A percentile compares a stretch with the other conserved stretches of the same genome.
These are phyloP conservation scores for Colletotrichum orchidophilum DNA, from an alignment of 2,329 filamentous ascomycete genomes.

Conservation along the genomic window DNA sequence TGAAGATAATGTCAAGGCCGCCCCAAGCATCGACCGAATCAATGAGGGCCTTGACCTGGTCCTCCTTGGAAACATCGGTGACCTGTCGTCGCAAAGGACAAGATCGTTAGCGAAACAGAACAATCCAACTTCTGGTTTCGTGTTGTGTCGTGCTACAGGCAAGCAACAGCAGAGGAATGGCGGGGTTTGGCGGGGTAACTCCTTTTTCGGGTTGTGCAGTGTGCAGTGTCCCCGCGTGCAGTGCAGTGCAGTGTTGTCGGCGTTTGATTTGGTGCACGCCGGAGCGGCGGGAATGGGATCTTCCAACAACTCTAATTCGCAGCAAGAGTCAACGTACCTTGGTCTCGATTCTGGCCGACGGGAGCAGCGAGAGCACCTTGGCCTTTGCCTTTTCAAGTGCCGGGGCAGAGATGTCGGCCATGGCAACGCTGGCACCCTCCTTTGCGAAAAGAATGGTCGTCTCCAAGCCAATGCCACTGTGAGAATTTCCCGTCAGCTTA, in stretches of 20 bases:
- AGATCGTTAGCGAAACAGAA: not conserved
- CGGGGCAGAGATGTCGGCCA: slow-evolving; percentile 84
- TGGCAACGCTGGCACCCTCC: slow-evolving; percentile 85
- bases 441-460: slow-evolving; percentile 89
- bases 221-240: not conserved
- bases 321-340: slow-evolving; percentile 47
- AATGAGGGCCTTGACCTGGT: slow-evolving; percentile 78
- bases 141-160: not conserved
- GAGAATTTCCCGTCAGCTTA: slow-evolving; percentile 18
- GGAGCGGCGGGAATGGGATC: slow-evolving; percentile 18
- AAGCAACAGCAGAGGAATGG: not conserved
- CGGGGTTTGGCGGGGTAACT: slow-evolving; percentile 30
- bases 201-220: not conserved
- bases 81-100: slow-evolving; percentile 24
- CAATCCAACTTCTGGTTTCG: not conserved
- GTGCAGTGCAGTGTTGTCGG: slow-evolving; percentile 37
- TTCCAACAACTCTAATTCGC: slow-evolving; percentile 20
- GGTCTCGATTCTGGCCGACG: slow-evolving; percentile 70
- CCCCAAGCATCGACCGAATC: slow-evolving; percentile 84
- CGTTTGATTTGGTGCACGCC: slow-evolving; percentile 5
- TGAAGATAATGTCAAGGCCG: slow-evolving; percentile 92
- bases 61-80: slow-evolving; percentile 87
- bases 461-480: slow-evolving; percentile 90
- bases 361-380: slow-evolving; percentile 79
- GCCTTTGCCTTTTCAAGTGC: slow-evolving; percentile 80